Conservation (phyloP, 2,329 filamentous ascomycete genomes). For the Penicillium sp. region DNA sequence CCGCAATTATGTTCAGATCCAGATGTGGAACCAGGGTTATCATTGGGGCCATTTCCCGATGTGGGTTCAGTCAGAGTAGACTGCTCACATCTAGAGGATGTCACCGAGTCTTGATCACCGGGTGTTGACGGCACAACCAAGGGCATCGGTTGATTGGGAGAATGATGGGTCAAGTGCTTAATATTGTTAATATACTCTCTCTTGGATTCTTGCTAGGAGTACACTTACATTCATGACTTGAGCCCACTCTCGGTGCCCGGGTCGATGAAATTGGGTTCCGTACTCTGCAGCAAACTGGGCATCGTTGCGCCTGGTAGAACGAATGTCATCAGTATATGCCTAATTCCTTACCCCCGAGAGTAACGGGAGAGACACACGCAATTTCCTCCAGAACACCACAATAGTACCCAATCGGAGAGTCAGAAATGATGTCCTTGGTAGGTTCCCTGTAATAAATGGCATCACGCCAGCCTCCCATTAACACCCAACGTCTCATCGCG, state of each 20-base stretch:
- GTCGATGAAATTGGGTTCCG: background rate
- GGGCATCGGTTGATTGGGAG: background rate
- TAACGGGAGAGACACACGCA: background rate
- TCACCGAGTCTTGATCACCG: background rate
- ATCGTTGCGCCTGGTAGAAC: background rate
- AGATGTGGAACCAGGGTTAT: background rate
- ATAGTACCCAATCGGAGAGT: background rate
- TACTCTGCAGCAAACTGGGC: background rate
- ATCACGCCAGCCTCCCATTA: background rate
- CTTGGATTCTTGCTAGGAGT: background rate
- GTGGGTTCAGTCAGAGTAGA: background rate
- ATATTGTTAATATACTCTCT: background rate
- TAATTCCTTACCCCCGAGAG: background rate
- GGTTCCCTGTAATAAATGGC: background rate
- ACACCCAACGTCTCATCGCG: background rate
- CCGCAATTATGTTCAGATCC: background rate
- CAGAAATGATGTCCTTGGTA: rapidly evolving
- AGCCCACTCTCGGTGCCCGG: too few relatives aligned
- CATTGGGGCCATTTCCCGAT: background rate
- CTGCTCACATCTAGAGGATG: background rate
- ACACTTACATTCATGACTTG: background rate
- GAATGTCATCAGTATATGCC: background rate
- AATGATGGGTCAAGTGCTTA: background rate
- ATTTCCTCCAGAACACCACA: background rate
- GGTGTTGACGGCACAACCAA: background rate